Evolutionary conservation across 83 land plant species (phyloP).

Genomic region (Picea engelmannii): DNA sequence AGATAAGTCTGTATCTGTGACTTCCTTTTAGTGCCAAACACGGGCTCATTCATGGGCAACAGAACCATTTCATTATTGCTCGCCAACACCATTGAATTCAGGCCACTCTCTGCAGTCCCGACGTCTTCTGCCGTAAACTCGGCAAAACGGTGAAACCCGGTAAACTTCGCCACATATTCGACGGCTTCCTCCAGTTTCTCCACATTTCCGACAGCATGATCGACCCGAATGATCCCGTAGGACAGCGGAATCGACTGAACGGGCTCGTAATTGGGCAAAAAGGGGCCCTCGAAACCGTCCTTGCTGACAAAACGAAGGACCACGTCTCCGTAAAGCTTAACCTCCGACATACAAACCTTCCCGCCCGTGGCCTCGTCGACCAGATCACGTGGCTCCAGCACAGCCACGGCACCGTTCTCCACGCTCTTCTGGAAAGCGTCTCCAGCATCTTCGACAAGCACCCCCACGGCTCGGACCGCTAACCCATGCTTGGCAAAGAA

Average conservation of each 20-base stretch:
- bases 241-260: slow-evolving; percentile 41
- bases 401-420: slow-evolving; percentile 72
- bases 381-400: slow-evolving; percentile 49
- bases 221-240: slow-evolving; percentile 76
- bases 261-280: slow-evolving; percentile 79
- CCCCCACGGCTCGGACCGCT: slow-evolving; percentile 87
- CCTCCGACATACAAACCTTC: slow-evolving; percentile 60
- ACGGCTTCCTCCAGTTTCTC: slow-evolving; percentile 58
- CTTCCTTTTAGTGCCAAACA: slow-evolving; percentile 82
- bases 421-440: slow-evolving; percentile 70
- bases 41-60: slow-evolving; percentile 92
- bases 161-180: slow-evolving; percentile 66
- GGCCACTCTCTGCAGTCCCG: slow-evolving; percentile 93
- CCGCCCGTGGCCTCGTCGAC: slow-evolving; percentile 39
- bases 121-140: slow-evolving; percentile 96
- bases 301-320: slow-evolving; percentile 80
- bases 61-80: slow-evolving; percentile 92
- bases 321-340: slow-evolving; percentile 87
- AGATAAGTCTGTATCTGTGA: slow-evolving; percentile 97
- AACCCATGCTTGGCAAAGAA: slow-evolving; percentile 84
- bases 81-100: slow-evolving; percentile 92
- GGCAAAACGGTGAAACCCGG: slow-evolving; percentile 97
- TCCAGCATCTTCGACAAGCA: slow-evolving; percentile 84
- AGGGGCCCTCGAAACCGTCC: slow-evolving; percentile 39
- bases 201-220: slow-evolving; percentile 96